Conservation (phyloP, 116 monocot species). For the Cymodocea nodosa region DNA sequence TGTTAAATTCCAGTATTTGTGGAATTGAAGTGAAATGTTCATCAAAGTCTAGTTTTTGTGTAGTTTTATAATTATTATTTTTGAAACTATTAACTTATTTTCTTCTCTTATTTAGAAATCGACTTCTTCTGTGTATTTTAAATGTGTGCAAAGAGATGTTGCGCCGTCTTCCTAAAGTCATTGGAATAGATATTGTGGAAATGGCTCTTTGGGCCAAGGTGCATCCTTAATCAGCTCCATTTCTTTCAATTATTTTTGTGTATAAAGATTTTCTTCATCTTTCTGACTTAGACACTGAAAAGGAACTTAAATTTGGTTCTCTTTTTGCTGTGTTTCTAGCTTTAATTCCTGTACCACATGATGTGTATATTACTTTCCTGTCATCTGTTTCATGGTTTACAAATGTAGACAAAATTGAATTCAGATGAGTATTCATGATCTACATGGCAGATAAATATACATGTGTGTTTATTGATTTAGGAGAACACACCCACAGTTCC, state of each 20-base stretch:
- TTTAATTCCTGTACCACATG: background rate
- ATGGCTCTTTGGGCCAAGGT: conserved; percentile 99
- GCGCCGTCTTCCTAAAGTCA: conserved; percentile 76
- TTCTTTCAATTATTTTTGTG: background rate
- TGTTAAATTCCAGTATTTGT: background rate
- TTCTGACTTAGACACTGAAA: background rate
- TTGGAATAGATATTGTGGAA: conserved; percentile 96
- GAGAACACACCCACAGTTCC: conserved; percentile 66
- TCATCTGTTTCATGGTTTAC: too few species aligned
- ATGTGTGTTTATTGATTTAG: conserved; percentile 11
- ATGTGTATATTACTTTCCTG: background rate
- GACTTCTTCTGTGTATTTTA: conserved; percentile 70
- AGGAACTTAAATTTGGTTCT: background rate
- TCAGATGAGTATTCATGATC: background rate
- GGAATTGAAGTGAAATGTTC: background rate
- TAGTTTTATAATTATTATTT: background rate
- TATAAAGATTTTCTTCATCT: background rate
- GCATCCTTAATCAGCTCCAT: background rate
- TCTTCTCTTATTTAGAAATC: conserved; percentile 45
- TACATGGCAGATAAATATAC: background rate
- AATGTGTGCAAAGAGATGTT: conserved; percentile 88
- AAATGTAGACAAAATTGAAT: background rate
- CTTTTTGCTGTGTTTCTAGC: too few species aligned
- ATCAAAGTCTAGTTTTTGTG: too few species aligned
- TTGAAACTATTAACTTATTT: background rate